Base-by-base conservation (phyloP, 352 stramenopile species). In the Pythium dissotocum region DNA sequence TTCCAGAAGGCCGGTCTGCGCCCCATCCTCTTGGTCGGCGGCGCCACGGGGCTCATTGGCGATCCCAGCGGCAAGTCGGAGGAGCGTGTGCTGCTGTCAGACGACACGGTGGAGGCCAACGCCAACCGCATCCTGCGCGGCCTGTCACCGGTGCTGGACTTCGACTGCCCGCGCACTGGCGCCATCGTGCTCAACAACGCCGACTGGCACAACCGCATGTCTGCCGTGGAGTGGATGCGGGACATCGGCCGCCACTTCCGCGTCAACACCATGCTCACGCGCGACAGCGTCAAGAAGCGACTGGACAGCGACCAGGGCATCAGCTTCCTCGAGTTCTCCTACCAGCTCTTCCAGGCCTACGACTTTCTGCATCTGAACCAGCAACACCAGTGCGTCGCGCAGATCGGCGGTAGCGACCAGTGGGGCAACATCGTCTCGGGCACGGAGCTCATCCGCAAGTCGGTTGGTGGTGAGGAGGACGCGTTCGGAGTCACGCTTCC, bases 261-360 rank as follows among this genome's bases (percentile, higher is more conserved):
- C 42, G 97, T 99, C 51, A 99, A 98, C 76, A 85, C 94, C n/a
- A 99, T 99, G 98, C 77, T 99, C 53, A 85, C 85, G 48, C 97
- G 98, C 65, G 98, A 99, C 66, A 99, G 94, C 59, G 98, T 99
- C 12, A 98, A 98, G 75, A 93, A 98, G 77, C 88, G 98, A 16
- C 82, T 99, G 32, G 80, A 92, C 49, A 89, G 91, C 40, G 97
- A 99, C 70, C 90, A 97, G 30, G 93, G 93, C 52, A 95, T 99
- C 76, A 98, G 88, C 65, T 99, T 99, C 80, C 90, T 99, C 61
- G 98, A 99, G 86, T 99, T 99, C 71, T 99, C 98, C 69, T 99
- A 99, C 83, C 98, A 99, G 86, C 93, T 99, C 67, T 94, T 99
- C 65, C 63, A 84, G 80, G 97, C 98, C 8, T 99, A 99, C 71